phyloP scores from a whole-genome alignment of 225 moss, liverwort and hornwort species.

The Pseudisothecium myosuroides region DNA sequence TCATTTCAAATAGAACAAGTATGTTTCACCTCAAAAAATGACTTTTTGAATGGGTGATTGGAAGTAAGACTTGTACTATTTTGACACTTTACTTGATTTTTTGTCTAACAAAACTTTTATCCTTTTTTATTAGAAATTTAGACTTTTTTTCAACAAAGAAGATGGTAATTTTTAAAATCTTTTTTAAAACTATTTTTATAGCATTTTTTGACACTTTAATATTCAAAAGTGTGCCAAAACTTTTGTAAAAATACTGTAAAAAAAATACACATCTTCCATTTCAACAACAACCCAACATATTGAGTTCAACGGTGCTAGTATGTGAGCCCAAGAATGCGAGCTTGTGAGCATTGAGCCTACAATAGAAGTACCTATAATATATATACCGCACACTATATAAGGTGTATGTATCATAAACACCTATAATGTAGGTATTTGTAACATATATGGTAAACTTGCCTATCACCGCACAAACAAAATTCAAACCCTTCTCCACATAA shows the following conservation, averaged over 20 bases:
- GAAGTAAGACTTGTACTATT: background rate
- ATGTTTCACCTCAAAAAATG: background rate
- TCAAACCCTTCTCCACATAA: too few species aligned
- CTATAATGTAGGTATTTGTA: too few species aligned
- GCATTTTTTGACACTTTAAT: background rate
- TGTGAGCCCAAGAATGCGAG: too few species aligned
- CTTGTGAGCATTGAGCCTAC: too few species aligned
- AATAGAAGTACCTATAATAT: too few species aligned
- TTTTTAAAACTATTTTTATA: background rate
- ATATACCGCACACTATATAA: too few species aligned
- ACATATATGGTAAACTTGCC: too few species aligned
- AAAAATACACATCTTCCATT: background rate
- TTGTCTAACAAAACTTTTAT: background rate
- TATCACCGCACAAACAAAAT: too few species aligned
- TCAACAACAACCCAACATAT: background rate
- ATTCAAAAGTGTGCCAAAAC: accelerated
- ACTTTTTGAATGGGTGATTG: background rate
- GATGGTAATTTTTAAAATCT: accelerated
- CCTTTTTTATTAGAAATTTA: background rate
- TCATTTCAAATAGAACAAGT: background rate
- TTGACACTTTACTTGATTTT: background rate
- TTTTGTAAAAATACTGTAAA: background rate
- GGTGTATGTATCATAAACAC: too few species aligned
- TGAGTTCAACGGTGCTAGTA: too few species aligned
- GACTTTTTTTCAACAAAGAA: background rate